Conservation (phyloP, 2,329 filamentous ascomycete species). For the Tolypocladium sp. region DNA sequence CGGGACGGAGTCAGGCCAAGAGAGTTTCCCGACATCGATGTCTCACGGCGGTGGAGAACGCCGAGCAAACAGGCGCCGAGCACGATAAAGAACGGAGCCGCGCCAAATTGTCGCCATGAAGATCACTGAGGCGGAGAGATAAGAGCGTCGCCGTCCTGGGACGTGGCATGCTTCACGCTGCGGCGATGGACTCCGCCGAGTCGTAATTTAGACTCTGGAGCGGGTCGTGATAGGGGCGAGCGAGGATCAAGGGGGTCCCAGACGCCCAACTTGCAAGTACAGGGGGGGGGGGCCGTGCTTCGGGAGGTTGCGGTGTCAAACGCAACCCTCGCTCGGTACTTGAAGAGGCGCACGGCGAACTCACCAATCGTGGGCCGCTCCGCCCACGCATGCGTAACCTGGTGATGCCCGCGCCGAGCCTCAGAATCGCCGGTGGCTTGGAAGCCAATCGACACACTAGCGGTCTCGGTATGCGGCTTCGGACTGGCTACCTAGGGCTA, state of each 20-base stretch:
- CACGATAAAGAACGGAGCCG: background rate
- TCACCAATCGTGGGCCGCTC: background rate
- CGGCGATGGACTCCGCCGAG: background rate
- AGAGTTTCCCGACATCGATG: background rate
- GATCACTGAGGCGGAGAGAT: background rate
- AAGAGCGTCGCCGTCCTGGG: background rate
- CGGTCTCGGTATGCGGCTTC: background rate
- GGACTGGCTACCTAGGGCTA: background rate
- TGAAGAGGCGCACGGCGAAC: background rate
- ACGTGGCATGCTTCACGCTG: conserved; percentile 1
- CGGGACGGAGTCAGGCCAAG: background rate
- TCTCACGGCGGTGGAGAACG: background rate
- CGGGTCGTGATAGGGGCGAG: background rate
- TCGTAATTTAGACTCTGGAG: background rate
- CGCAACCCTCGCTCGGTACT: background rate
- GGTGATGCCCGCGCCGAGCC: background rate
- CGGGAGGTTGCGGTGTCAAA: background rate
- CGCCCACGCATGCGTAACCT: background rate
- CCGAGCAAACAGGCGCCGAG: background rate
- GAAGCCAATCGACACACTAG: background rate
- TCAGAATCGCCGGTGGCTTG: background rate
- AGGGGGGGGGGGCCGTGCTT: background rate
- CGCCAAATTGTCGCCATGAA: background rate
- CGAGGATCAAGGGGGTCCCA: background rate
- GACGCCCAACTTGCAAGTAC: background rate